Conservation (phyloP, 192 early-diverging fungal species). For the Blastocladiella britannica region DNA sequence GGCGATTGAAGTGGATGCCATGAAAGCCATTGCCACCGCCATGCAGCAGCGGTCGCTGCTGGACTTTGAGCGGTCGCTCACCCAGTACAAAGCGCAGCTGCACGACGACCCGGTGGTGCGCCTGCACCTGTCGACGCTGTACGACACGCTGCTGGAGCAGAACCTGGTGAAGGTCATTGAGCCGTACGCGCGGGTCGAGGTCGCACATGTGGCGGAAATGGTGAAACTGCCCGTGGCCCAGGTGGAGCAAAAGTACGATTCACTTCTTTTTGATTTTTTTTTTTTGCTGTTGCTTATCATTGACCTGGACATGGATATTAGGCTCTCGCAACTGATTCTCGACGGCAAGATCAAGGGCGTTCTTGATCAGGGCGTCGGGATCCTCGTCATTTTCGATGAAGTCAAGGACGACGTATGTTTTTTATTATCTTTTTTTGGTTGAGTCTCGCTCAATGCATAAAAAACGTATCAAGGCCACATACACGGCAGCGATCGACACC, state of each 20-base stretch:
- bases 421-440: slow-evolving; percentile 1
- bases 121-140: slow-evolving; percentile 72
- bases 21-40: slow-evolving; percentile 83
- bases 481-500: slow-evolving; percentile 78
- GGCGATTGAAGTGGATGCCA: slow-evolving; percentile 64
- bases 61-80: slow-evolving; percentile 83
- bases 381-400: slow-evolving; percentile 86
- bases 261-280: not conserved
- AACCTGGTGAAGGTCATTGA: slow-evolving; percentile 93
- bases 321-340: slow-evolving; percentile 98
- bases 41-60: slow-evolving; percentile 91
- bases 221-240: slow-evolving; percentile 79
- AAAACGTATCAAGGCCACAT: too few relatives aligned
- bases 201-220: slow-evolving; percentile 79
- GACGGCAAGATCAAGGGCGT: slow-evolving; percentile 90
- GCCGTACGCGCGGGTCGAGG: slow-evolving; percentile 93
- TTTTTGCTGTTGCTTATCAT: not conserved
- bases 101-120: slow-evolving; percentile 84
- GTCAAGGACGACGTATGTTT: slow-evolving; percentile 51
- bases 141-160: slow-evolving; percentile 91
- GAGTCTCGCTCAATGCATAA: slow-evolving; percentile 16
- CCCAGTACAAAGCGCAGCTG: slow-evolving; percentile 69
- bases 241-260: slow-evolving; percentile 64
- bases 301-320: too few relatives aligned
- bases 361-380: slow-evolving; percentile 91